Conservation (phyloP, 2,329 filamentous ascomycete genomes). For the Cucurbitaria berberidis region DNA sequence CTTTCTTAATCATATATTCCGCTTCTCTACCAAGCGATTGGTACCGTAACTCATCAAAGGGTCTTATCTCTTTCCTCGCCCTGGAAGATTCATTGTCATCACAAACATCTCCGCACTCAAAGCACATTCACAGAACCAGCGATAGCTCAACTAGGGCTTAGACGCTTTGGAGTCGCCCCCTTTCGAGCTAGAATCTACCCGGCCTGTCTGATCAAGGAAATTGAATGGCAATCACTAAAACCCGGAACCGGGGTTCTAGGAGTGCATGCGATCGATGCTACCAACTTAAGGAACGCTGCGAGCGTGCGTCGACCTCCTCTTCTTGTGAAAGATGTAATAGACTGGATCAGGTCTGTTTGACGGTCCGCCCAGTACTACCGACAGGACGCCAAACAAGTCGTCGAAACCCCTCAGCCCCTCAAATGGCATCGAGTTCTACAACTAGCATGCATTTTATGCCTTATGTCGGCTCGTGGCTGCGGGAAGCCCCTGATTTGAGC, state of each 20-base stretch:
- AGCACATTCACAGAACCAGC: too few species aligned
- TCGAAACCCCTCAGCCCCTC: not conserved
- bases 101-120: too few species aligned
- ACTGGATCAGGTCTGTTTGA: not conserved
- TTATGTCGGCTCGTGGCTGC: not conserved
- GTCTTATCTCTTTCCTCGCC: not conserved
- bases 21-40: not conserved
- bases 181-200: not conserved
- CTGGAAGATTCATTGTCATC: too few species aligned
- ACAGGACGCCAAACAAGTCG: not conserved
- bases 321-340: not conserved
- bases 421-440: not conserved
- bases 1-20: not conserved
- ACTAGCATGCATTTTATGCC: not conserved
- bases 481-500: not conserved
- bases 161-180: too few species aligned
- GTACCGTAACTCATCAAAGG: not conserved
- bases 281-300: not conserved
- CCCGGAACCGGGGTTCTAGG: not conserved
- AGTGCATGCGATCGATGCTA: not conserved
- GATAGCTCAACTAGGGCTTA: too few species aligned
- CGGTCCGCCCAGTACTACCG: not conserved
- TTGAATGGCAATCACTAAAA: not conserved
- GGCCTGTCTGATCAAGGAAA: not conserved
- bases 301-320: not conserved